phyloP scores from a whole-genome alignment of 805 yeast genomes.

The Starmerella asiatica region DNA sequence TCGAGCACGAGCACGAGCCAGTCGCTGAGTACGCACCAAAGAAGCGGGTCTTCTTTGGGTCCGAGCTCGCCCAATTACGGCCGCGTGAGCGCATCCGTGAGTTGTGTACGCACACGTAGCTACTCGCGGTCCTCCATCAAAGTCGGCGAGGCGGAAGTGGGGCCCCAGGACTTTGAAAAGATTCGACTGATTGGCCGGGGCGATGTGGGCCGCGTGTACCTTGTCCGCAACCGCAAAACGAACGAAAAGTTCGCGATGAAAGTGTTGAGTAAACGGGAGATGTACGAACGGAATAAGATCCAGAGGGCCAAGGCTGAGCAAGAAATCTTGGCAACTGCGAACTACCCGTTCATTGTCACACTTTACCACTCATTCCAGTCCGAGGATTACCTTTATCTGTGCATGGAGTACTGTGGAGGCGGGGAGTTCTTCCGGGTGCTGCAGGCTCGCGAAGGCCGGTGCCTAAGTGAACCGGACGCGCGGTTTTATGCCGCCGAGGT shows the following conservation, averaged over 20 bases:
- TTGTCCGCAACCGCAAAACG: conserved; percentile 70
- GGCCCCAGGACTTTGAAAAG: conserved; percentile 78
- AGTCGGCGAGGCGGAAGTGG: conserved; percentile 63
- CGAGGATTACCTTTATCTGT: conserved; percentile 74
- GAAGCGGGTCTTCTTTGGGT: conserved; percentile 2
- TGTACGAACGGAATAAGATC: conserved; percentile 89
- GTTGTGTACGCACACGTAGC: conserved; percentile 30
- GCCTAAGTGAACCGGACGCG: conserved; percentile 79
- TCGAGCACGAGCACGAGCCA: neutral
- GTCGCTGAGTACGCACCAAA: neutral
- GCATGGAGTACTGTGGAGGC: conserved; percentile 99
- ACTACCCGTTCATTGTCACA: conserved; percentile 95
- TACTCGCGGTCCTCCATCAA: conserved; percentile 66
- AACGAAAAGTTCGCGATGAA: conserved; percentile 83
- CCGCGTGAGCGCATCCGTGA: neutral
- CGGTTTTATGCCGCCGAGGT: conserved; percentile 93
- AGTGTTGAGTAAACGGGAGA: conserved; percentile 75
- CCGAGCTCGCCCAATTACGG: neutral
- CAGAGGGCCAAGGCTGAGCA: conserved; percentile 94
- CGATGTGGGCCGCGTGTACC: conserved; percentile 91
- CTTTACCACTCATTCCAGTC: conserved; percentile 93
- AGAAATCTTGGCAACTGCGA: conserved; percentile 85
- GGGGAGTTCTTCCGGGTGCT: conserved; percentile 96
- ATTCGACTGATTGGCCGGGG: conserved; percentile 88
- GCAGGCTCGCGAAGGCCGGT: conserved; percentile 77